Evolutionary conservation across 768 basidiomycete genomes (phyloP), one percentile per base, ranked within the genome.

Genomic region (Rhodotorula kratochvilovae): DNA sequence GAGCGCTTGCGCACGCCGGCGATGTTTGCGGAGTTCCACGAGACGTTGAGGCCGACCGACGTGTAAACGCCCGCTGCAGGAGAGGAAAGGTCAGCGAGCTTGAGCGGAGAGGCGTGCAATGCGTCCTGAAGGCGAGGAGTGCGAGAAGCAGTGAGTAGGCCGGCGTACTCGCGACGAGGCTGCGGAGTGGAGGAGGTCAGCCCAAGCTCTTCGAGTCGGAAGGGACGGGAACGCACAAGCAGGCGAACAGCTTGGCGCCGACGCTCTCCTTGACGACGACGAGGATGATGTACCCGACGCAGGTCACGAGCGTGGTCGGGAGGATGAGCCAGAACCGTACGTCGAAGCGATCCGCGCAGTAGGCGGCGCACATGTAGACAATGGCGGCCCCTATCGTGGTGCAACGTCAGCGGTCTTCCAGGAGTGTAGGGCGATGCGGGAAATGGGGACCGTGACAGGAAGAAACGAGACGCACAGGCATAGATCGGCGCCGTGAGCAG

Each of bases 221-320:
- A n/a, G n/a, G n/a, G n/a, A n/a, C n/a, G n/a, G n/a, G n/a, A n/a
- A n/a, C n/a, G n/a, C n/a, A n/a, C n/a, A 59, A 59, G 42, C 66
- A 67, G 5, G 69, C 73, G n/a, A 70, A 65, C 51, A 71, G 67
- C 27, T 63, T 57, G 19, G 67, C 59, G 16, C 54, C 70, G 10
- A n/a, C 58, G 17, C 8, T 39, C 19, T 53, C 21, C 45, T 61
- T 45, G 6, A 65, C 67, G 2, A 53, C 61, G 5, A 53, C 35
- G 12, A 75, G 31, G 51, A 75, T 51, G 23, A 61, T 63, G 50
- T 75, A 75, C 0, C 73, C 73, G 68, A 71, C 31, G 61, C 57
- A 53, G 10, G 72, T 69, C 21, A 73, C 51, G 23, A 35, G 6
- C 1, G 55, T 61, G 31, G 54, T 35, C 31, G 72, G 63, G 4